These are phyloP conservation scores for Pseudonitzschia delicatissima DNA, from an alignment of 108 stramenopile species.

Conservation along the genomic window DNA sequence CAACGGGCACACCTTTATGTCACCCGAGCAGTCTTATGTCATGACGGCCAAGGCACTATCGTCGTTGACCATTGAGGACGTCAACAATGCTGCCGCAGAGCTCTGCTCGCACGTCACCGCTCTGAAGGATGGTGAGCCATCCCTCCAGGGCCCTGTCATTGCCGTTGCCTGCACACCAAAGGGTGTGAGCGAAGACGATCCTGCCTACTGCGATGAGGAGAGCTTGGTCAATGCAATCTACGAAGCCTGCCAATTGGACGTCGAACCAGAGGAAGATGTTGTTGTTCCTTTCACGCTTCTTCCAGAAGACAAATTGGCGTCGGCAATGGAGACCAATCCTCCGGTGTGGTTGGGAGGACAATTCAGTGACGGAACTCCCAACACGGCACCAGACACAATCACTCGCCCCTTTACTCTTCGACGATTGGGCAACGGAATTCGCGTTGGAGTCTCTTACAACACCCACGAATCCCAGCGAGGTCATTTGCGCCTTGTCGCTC, in stretches of 20 bases:
- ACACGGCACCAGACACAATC: constrained; percentile 77
- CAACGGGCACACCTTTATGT: constrained; percentile 97
- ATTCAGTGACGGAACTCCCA: constrained; percentile 87
- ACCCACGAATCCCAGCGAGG: constrained; percentile 88
- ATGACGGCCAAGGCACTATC: constrained; percentile 86
- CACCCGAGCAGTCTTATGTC: constrained; percentile 85
- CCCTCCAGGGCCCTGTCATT: constrained; percentile 62
- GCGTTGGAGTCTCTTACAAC: constrained; percentile 79
- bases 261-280: constrained; percentile 84
- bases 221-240: constrained; percentile 67
- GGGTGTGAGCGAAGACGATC: constrained; percentile 42
- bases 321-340: constrained; percentile 57
- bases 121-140: constrained; percentile 63
- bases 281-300: constrained; percentile 82
- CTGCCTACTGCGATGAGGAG: constrained; percentile 65
- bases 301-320: constrained; percentile 61
- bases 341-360: constrained; percentile 73
- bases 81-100: constrained; percentile 88
- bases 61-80: constrained; percentile 90
- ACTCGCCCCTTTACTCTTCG: constrained; percentile 87
- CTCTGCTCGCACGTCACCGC: constrained; percentile 90
- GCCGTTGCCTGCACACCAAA: constrained; percentile 84
- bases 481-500: constrained; percentile 85
- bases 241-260: constrained; percentile 73
- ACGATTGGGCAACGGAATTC: constrained; percentile 80